Evolutionary conservation across 441 rosid species (phyloP).

Genomic region (Gossypium schwendimanii): DNA sequence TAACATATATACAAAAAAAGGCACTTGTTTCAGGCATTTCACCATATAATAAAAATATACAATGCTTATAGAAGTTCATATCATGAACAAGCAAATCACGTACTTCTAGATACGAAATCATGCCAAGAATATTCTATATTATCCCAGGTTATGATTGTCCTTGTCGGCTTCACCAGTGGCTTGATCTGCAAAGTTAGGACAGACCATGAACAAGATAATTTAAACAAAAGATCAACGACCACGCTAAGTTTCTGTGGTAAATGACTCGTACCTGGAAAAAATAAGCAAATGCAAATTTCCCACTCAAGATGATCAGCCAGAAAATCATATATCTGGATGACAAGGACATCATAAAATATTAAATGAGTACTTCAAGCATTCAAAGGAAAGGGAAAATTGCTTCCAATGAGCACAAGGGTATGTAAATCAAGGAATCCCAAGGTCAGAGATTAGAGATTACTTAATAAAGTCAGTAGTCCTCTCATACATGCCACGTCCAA

Average conservation of each 20-base stretch:
- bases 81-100: constrained; percentile 14
- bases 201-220: constrained; percentile 12
- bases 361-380: not conserved
- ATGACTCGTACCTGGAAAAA: constrained; percentile 64
- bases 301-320: constrained; percentile 80
- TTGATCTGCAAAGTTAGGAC: constrained; percentile 51
- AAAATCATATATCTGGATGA: constrained; percentile 80
- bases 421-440: constrained; percentile 4
- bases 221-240: not conserved
- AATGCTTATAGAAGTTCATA: not conserved
- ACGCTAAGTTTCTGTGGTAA: not conserved
- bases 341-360: not conserved
- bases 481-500: constrained; percentile 98
- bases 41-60: not conserved
- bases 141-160: constrained; percentile 40
- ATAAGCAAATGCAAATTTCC: constrained; percentile 87
- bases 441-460: constrained; percentile 38
- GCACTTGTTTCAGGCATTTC: not conserved
- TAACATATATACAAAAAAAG: not conserved
- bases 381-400: not conserved
- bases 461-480: constrained; percentile 72
- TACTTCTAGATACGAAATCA: constrained; percentile 88
- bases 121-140: constrained; percentile 83
- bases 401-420: not conserved
- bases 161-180: constrained; percentile 86